Percentiles rank a stretch among this genome's conserved stretches.
Conservation (phyloP, 257 asterid species). For the Anisodus tanguticus region DNA sequence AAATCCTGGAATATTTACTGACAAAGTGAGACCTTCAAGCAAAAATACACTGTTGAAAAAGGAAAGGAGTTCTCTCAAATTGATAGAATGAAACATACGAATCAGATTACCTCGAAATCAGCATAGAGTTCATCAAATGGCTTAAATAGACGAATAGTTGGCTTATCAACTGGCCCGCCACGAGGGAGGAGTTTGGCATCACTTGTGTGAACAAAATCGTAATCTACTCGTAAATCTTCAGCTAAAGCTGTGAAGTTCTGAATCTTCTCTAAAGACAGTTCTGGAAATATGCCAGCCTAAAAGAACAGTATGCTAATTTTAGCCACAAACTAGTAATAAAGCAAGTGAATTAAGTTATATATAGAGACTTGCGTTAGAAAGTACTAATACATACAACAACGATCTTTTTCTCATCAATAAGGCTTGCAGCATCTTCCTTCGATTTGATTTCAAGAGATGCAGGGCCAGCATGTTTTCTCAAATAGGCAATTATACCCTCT, state of each 20-base stretch:
- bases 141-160: slow-evolving; percentile 78
- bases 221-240: slow-evolving; percentile 76
- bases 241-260: slow-evolving; percentile 63
- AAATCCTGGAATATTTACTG: slow-evolving; percentile 59
- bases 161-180: slow-evolving; percentile 72
- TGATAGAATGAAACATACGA: not conserved
- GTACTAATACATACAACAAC: slow-evolving; percentile 52
- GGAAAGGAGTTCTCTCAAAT: not conserved
- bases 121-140: slow-evolving; percentile 81
- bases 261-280: slow-evolving; percentile 68
- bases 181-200: slow-evolving; percentile 75
- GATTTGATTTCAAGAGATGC: slow-evolving; percentile 77
- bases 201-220: slow-evolving; percentile 68
- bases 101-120: slow-evolving; percentile 59
- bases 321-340: slow-evolving; percentile 19
- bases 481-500: slow-evolving; percentile 66
- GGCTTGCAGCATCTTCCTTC: slow-evolving; percentile 54
- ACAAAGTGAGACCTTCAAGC: not conserved
- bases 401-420: slow-evolving; percentile 61
- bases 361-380: not conserved
- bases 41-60: not conserved
- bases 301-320: not conserved
- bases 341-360: slow-evolving; percentile 5
- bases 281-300: slow-evolving; percentile 80
- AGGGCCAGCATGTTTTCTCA: slow-evolving; percentile 83